Conservation (phyloP, 2,329 filamentous ascomycete genomes). For the Lomentospora prolificans region DNA sequence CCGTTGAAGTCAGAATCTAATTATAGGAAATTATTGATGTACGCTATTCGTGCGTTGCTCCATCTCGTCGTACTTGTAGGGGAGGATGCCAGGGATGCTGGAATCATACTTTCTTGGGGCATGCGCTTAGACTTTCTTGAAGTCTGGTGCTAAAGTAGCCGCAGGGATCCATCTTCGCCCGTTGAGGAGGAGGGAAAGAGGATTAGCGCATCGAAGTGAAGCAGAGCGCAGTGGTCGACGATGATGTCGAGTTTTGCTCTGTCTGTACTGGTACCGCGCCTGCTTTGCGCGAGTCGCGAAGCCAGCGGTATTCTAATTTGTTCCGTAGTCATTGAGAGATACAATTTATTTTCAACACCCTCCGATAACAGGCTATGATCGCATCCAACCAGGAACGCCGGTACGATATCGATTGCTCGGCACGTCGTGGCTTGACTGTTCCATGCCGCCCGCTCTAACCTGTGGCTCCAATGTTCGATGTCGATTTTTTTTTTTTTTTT, state of each 20-base stretch:
- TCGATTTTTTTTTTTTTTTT: background rate
- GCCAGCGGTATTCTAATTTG: background rate
- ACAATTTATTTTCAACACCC: slow-evolving; percentile 1
- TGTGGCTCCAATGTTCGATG: background rate
- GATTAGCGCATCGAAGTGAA: too few relatives aligned
- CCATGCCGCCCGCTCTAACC: background rate
- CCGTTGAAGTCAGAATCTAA: slow-evolving; percentile 7
- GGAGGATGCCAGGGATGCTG: background rate
- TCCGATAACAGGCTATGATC: background rate
- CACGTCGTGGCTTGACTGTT: slow-evolving; percentile 4
- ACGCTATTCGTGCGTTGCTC: background rate
- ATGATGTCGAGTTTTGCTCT: too few relatives aligned
- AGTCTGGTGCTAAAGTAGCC: background rate
- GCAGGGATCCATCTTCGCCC: background rate
- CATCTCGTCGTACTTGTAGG: too few relatives aligned
- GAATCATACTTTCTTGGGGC: background rate
- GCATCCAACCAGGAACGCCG: slow-evolving; percentile 5
- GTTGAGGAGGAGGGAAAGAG: background rate
- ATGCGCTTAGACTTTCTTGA: background rate
- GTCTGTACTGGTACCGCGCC: background rate
- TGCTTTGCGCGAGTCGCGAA: background rate
- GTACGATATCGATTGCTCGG: slow-evolving; percentile 3
- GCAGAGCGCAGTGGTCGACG: too few relatives aligned
- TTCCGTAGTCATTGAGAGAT: background rate
- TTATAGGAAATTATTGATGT: slow-evolving; percentile 8